Base-by-base conservation (phyloP, 2,329 filamentous ascomycete genomes). In the Ilyonectria sp. region DNA sequence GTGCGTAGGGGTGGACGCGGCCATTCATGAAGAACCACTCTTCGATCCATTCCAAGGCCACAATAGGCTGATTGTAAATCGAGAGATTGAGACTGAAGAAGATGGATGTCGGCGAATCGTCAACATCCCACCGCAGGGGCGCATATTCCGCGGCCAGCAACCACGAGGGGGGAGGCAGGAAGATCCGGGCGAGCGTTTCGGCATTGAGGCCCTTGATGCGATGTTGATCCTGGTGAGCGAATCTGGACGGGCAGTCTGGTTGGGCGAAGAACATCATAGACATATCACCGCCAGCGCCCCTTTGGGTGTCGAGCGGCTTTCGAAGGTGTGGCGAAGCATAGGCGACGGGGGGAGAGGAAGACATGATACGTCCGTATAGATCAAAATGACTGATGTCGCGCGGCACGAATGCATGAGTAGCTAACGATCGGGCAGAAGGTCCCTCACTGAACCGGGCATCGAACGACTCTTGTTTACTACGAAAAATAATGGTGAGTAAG, bases 221-320 rank as follows among this genome's bases (percentile, higher is more conserved):
- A 47, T 19, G 55, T 3, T 49, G 6, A 1, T 31, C 26, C 17
- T 10, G 9, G 37, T n/a, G 11, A n/a, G 11, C 15, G 37, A 43
- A 43, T 43, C 37, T 15, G 15, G 37, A 15, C 2, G 15, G 11
- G 11, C 11, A 15, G 17, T n/a, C 37, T 43, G 37, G 37, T 43
- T 43, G 37, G 37, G 40, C 40, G 55, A 35, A 35, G 43, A 47
- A 33, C 15, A 46, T 47, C 31, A 58, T 35, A 8, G 55, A 58
- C 40, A 58, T 58, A 21, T 58, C 26, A 21, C 54, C 40, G 37
- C 54, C 37, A 19, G 54, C 23, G 35, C 5, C 15, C 23, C 40
- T 57, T 13, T 44, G 37, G 54, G 21, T 57, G 4, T 44, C 37
- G 19, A 59, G 56, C 6, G 29, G 56, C 44, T 37, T 59, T 6